Evolutionary conservation across 163 green algal genomes (phyloP), one percentile per base, ranked within the genome.

Genomic region (Chlamydomonas reinhardtii): DNA sequence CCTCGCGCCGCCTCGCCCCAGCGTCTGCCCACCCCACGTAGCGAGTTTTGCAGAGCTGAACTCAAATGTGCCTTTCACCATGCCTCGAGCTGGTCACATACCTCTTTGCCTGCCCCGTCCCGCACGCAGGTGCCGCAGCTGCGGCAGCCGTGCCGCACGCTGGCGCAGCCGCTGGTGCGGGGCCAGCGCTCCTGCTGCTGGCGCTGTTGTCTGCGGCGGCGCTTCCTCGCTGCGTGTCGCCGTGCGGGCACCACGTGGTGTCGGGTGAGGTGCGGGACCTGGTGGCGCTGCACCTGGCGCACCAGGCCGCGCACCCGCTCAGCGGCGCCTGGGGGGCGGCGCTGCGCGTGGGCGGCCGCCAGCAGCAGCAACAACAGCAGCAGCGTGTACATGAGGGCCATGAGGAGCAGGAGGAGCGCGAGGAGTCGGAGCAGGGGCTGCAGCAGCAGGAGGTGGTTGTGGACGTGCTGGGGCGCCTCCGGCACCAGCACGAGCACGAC

Each of bases 201-300:
- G 76, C 27, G n/a, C 52, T 76, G 65, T 31, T 76, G 73, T 48
- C 73, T 20, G 32, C 52, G 12, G 48, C 66, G n/a, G 48, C 71
- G 37, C 66, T 68, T 31, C 72, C 48, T 9, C 12, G 1, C 11
- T 56, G 48, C 48, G 48, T 56, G 48, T 56, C 48, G 48, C 48
- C 48, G 15, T 86, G 80, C 35, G 80, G 80, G 9, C 80, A 86
- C 8, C 80, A 86, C 35, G 24, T 86, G 17, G 80, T 86, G 35
- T 59, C 79, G 54, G 15, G 27, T 4, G 43, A 74, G 29, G 29
- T 86, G 11, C 25, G 48, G 31, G 32, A 37, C 17, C 34, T 86
- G 27, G 70, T 72, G 19, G 70, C 27, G 8, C 16, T 66, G 69
- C 80, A 86, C 59, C n/a, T 32, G 32, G 80, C 52, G 6, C 69